These are phyloP conservation scores for Termitomyces bulborhizus DNA, from an alignment of 768 basidiomycete species.

Conservation along the genomic window DNA sequence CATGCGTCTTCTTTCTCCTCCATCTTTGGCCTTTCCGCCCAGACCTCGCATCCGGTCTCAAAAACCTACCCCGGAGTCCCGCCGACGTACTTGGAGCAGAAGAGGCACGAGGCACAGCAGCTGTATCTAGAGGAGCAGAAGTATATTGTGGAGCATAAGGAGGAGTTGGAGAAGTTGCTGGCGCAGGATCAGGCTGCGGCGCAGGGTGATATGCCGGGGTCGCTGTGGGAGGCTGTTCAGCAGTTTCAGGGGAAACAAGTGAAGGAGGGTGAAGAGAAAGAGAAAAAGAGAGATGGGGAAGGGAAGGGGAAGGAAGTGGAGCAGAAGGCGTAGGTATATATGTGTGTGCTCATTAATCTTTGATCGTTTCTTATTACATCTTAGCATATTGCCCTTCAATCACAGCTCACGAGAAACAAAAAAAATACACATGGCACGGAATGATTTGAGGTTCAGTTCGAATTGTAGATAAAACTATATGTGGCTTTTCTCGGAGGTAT, in stretches of 20 bases:
- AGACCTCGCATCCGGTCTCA: conserved; percentile 8
- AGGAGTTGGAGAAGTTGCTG: conserved; percentile 35
- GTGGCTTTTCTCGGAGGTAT: too few relatives aligned
- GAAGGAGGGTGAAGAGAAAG: background rate
- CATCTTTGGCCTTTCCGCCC: conserved; percentile 29
- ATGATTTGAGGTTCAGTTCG: too few relatives aligned
- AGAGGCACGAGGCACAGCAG: conserved; percentile 43
- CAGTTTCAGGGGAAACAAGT: conserved; percentile 14
- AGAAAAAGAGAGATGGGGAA: background rate
- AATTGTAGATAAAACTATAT: too few relatives aligned
- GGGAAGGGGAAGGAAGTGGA: background rate
- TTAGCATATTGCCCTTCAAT: background rate
- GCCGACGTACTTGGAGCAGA: conserved; percentile 47
- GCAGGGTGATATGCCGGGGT: conserved; percentile 37
- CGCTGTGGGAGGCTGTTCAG: conserved; percentile 43
- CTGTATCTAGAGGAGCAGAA: conserved; percentile 46
- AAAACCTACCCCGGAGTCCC: conserved; percentile 26
- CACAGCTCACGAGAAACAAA: conserved; percentile 1
- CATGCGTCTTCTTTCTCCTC: conserved; percentile 29
- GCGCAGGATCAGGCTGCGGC: conserved; percentile 27
- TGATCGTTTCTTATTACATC: background rate
- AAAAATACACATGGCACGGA: background rate
- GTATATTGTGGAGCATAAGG: conserved; percentile 39
- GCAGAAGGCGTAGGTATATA: background rate
- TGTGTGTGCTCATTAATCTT: background rate